Base-by-base conservation (phyloP, 225 moss, liverwort and hornwort genomes). In the Sphagnum tenellum region DNA sequence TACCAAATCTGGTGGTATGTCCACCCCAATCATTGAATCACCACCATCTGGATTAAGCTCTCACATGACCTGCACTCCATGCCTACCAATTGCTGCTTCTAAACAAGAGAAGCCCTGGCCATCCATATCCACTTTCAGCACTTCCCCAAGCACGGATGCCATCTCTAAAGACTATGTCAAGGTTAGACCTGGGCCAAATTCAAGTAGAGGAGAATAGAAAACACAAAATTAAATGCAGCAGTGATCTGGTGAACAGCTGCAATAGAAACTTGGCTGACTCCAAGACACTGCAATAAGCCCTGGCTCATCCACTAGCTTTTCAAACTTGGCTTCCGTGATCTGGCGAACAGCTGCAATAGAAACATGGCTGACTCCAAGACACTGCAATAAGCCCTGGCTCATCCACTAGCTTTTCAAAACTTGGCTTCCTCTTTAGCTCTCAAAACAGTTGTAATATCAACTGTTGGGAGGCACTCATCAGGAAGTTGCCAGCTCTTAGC, bases 301-400 rank as follows among this genome's bases (percentile, higher is more conserved):
- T 93, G 98, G 69, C 90, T 98, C 90, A 98, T 98, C 57, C 66
- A 93, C 81, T n/a, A 98, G 80, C 69, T 98, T 93, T 80, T 93
- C 80, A n/a, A 89, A 82, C 56, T 67, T 81, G 64, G 71, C 55
- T 64, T 72, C 78, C 63, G n/a, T n/a, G n/a, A n/a, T n/a, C 47
- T 93, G 85, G 69, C 90, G 90, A 64, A 98, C 86, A 46, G 79
- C 71, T 51, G 89, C 98, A 53, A 98, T 90, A n/a, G 89, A 75
- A 5, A 78, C 78, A 81, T 98, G 98, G 77, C 93, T 86, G 2
- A 98, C 98, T 70, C 93, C 98, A 78, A 98, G 89, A 69, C 90
- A 78, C 74, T 87, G 90, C 67, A 98, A 71, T 55, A 98, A 82
- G 49, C 98, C 98, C 65, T 93, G 98, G 69, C 90, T 98, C 90